phyloP scores from a whole-genome alignment of 1,139 yeast species.

The Candida tropicalis region DNA sequence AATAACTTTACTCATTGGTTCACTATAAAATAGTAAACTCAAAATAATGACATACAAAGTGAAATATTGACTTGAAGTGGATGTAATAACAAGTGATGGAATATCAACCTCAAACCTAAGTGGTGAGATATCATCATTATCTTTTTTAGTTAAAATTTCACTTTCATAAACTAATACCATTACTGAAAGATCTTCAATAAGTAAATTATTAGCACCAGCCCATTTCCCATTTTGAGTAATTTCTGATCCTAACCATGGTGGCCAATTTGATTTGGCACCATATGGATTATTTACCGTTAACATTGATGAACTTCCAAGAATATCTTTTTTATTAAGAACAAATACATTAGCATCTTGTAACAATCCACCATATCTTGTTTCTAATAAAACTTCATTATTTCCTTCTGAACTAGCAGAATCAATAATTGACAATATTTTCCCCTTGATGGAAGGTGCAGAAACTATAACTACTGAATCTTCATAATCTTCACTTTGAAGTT shows the following conservation, averaged over 20 bases:
- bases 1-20: conserved; percentile 41
- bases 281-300: conserved; percentile 31
- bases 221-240: conserved; percentile 39
- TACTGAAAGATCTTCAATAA: conserved; percentile 42
- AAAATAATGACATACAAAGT: conserved; percentile 39
- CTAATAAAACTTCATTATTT: conserved; percentile 31
- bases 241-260: conserved; percentile 51
- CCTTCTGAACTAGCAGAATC: conserved; percentile 25
- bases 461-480: conserved; percentile 60
- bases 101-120: conserved; percentile 38
- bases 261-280: conserved; percentile 46
- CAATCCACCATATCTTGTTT: conserved; percentile 40
- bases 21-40: conserved; percentile 42
- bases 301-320: conserved; percentile 17
- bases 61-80: conserved; percentile 48
- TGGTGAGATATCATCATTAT: conserved; percentile 18
- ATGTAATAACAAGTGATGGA: conserved; percentile 42
- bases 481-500: conserved; percentile 67
- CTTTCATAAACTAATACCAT: conserved; percentile 38
- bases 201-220: conserved; percentile 39
- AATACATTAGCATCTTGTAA: conserved; percentile 44
- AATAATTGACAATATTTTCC: conserved; percentile 41
- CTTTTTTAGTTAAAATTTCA: conserved; percentile 28
- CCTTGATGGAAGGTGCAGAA: conserved; percentile 43
- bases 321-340: conserved; percentile 33